Base-by-base conservation (phyloP, 2,329 filamentous ascomycete genomes). In the Aschersonia sp. region DNA sequence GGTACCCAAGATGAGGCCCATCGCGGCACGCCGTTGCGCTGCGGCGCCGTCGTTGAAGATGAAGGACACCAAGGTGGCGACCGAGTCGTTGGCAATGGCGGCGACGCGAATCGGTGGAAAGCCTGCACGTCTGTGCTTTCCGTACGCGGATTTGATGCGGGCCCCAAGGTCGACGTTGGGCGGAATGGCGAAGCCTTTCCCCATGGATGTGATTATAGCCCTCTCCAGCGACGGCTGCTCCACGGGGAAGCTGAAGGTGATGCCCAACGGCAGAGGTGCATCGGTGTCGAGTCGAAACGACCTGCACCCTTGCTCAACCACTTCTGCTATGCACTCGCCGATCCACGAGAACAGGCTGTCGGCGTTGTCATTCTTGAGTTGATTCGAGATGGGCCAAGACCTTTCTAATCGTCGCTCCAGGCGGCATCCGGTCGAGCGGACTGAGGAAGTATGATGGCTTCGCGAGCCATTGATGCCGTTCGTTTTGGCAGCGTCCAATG, bases 261-360 rank as follows among this genome's bases (percentile, higher is more conserved):
- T 78, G 9, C 82, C 82, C 54, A 85, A 69, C 5, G 77, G 71
- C n/a, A 85, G 62, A 47, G 72, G 68, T 31, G 67, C 61, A 50
- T 67, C 62, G 44, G 52, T 63, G 40, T 65, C 58, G 43, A 78
- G 61, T 38, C 61, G 56, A 50, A 72, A 66, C 10, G 58, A 56
- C 4, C 67, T 56, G 51, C 72, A 70, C 5, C 75, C 79, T 51
- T 80, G 74, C 32, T 66, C 68, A 12, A 91, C 80, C 3, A 89
- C 84, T 51, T 83, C 72, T 10, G 83, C 83, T 55, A 92, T 86
- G 57, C 82, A 85, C 55, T 76, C 70, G 30, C 85, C 86, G 54
- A 92, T 86, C 85, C 85, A 92, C n/a, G 73, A 65, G 61, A 92
- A 92, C 2, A 91, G 68, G 49, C 81, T 79, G 49, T 87, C 80